Evolutionary conservation across 2,329 filamentous ascomycete species (phyloP), one percentile per base, ranked within the genome.

Genomic region (Cyclaneusma minus): DNA sequence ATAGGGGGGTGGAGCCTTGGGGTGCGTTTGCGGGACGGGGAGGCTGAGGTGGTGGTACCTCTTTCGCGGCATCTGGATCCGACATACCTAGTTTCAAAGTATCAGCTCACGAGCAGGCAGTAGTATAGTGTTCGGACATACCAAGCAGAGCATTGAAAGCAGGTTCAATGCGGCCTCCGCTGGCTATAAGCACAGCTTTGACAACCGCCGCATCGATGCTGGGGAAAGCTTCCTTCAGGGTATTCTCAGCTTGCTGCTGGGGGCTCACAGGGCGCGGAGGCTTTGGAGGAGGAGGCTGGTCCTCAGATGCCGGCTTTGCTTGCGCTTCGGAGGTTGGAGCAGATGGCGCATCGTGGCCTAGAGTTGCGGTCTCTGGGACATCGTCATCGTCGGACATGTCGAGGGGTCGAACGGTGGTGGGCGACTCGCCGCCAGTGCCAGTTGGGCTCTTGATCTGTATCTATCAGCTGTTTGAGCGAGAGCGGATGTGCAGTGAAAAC

Each of bases 101-200:
- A n/a, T n/a, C n/a, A n/a, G n/a, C n/a, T 28, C 31, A 20, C 30
- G 20, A 38, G 27, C 29, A 28, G 14, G 6, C 13, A 17, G 22
- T 22, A 16, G 14, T 24, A 6, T 13, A 30, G 12, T 21, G 22
- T 17, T 15, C 10, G 28, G 15, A 32, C 64, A 34, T 61, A 82
- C 81, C 80, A 22, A 98, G 64, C 22, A 98, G 64, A 18, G 89
- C 89, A 55, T 94, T 89, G 56, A 98, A 98, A 9, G 89, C 87
- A 16, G 83, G 80, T 51, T 98, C 89, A 24, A 95, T 74, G 43
- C 77, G 72, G 32, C 85, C 87, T 31, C 74, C 66, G 49, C 89
- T 95, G 9, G 89, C 89, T 13, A 68, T 64, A 36, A 98, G 56
- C 1, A 98, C 79, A 16, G 89, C 89, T 52, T 76, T 92, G 50